Conservation (phyloP, 768 basidiomycete species). For the Suillus lakei region DNA sequence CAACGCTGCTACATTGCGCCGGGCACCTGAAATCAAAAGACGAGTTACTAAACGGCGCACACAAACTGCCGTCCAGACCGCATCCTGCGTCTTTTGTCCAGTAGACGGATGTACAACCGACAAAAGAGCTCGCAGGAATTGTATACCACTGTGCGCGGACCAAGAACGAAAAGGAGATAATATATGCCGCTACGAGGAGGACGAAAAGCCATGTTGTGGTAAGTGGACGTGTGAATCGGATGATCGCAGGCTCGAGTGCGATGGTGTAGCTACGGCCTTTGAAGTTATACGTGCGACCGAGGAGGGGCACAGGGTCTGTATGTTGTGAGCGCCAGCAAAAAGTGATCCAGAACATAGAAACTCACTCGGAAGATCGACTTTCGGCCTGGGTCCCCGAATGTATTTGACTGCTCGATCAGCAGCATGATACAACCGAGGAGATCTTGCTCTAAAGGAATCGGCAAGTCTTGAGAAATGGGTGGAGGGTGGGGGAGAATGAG, state of each 20-base stretch:
- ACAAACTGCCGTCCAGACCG: slow-evolving; percentile 69
- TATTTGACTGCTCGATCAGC: slow-evolving; percentile 35
- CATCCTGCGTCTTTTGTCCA: slow-evolving; percentile 75
- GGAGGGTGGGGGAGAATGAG: not conserved
- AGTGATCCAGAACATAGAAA: not conserved
- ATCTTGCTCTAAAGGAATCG: slow-evolving; percentile 1
- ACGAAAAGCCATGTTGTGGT: slow-evolving; percentile 58
- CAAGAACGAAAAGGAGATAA: slow-evolving; percentile 76
- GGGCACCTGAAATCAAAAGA: slow-evolving; percentile 83
- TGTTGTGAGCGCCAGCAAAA: slow-evolving; percentile 7
- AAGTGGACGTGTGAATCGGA: slow-evolving; percentile 56
- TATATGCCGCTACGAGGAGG: slow-evolving; percentile 62
- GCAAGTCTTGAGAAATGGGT: slow-evolving; percentile 12
- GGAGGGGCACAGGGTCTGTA: slow-evolving; percentile 57
- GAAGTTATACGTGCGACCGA: slow-evolving; percentile 52
- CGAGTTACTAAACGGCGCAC: slow-evolving; percentile 64
- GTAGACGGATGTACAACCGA: slow-evolving; percentile 71
- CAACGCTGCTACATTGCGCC: slow-evolving; percentile 64
- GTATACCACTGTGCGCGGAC: slow-evolving; percentile 73
- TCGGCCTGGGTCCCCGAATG: slow-evolving; percentile 65
- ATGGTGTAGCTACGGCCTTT: slow-evolving; percentile 42
- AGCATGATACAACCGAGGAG: slow-evolving; percentile 23
- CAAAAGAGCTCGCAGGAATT: slow-evolving; percentile 64
- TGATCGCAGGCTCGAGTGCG: slow-evolving; percentile 58
- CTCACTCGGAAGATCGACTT: slow-evolving; percentile 51